Evolutionary conservation across 2,329 filamentous ascomycete genomes (phyloP).

Genomic region (Nothophaeocryptopus gaeumannii): DNA sequence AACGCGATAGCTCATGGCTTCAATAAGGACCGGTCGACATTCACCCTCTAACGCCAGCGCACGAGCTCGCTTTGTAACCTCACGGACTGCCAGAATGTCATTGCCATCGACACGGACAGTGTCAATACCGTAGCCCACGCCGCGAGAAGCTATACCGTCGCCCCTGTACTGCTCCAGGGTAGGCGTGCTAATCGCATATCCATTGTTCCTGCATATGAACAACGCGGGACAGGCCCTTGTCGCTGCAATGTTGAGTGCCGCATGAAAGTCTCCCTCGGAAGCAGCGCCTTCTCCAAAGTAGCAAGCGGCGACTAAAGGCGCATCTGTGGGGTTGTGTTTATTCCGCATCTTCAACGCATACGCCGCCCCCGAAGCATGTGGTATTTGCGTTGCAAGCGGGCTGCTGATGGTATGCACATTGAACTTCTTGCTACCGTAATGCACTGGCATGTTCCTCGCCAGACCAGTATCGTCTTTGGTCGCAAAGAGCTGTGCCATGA

Average conservation of each 20-base stretch:
- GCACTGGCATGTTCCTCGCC: conserved; percentile 95
- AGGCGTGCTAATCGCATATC: conserved; percentile 85
- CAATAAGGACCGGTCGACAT: conserved; percentile 80
- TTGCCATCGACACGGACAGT: conserved; percentile 93
- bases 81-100: conserved; percentile 83
- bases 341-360: conserved; percentile 84
- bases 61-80: conserved; percentile 74
- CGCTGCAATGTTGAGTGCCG: conserved; percentile 84
- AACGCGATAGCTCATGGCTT: conserved; percentile 98
- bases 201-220: conserved; percentile 91
- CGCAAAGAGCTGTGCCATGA: conserved; percentile 93
- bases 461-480: conserved; percentile 76
- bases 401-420: conserved; percentile 89
- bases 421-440: conserved; percentile 81
- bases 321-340: conserved; percentile 65
- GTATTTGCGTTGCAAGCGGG: conserved; percentile 82
- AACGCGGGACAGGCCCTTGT: conserved; percentile 83
- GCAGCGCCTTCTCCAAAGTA: conserved; percentile 92
- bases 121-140: conserved; percentile 89
- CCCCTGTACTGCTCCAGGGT: conserved; percentile 88
- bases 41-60: conserved; percentile 74
- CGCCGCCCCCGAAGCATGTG: conserved; percentile 80
- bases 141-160: conserved; percentile 83
- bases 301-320: conserved; percentile 69
- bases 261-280: conserved; percentile 88